Evolutionary conservation across 1,284 basidiomycete genomes (phyloP).

Genomic region (Phenoliferia sp.): DNA sequence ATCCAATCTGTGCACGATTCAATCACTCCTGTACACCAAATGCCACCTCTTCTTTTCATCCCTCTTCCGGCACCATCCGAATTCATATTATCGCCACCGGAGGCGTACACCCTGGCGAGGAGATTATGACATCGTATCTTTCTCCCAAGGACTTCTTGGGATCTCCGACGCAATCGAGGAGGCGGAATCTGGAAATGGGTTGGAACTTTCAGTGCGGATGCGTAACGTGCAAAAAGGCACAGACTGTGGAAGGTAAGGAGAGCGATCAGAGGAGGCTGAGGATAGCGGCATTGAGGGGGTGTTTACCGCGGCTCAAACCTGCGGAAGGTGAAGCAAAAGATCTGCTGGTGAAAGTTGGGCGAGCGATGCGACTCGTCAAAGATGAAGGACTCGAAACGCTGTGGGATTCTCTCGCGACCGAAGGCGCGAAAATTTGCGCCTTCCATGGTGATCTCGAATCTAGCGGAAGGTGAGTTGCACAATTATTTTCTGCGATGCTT

Average conservation of each 20-base stretch:
- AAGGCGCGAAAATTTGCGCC: background rate
- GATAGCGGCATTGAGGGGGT: background rate
- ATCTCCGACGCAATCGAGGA: background rate
- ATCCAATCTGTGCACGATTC: background rate
- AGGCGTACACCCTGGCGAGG: background rate
- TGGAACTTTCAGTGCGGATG: background rate
- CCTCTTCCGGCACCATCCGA: background rate
- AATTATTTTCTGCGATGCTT: background rate
- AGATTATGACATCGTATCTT: background rate
- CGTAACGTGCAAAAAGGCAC: background rate
- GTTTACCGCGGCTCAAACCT: background rate
- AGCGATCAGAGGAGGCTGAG: background rate
- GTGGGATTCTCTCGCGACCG: background rate
- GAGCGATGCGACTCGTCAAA: background rate
- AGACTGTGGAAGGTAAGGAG: no score
- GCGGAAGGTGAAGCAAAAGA: background rate
- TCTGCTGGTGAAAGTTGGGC: background rate
- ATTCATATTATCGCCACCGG: background rate
- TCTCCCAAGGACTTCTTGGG: background rate
- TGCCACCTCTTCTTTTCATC: background rate
- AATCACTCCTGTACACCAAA: background rate
- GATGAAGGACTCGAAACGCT: background rate
- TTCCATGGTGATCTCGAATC: background rate
- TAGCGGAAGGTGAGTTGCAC: background rate
- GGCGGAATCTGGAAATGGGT: background rate